Conservation (phyloP, 805 yeast species). For the Starmerella floricola region DNA sequence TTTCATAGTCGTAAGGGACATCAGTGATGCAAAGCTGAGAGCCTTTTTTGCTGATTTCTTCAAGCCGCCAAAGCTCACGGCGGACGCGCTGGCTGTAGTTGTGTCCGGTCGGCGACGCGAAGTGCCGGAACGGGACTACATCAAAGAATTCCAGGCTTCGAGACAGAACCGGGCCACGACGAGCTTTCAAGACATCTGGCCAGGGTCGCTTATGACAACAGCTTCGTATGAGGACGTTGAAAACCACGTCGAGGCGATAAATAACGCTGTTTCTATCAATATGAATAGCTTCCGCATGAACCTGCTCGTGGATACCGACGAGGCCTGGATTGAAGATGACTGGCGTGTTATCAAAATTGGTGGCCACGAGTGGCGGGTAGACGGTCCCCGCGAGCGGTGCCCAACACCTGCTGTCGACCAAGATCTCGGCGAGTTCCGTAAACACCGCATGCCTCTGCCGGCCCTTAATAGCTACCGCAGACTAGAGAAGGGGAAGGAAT, state of each 20-base stretch:
- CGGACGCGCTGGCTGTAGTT: conserved; percentile 19
- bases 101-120: conserved; percentile 22
- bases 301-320: conserved; percentile 25
- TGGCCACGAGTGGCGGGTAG: conserved; percentile 23
- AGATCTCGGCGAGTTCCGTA: conserved; percentile 20
- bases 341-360: conserved; percentile 25
- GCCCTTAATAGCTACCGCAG: conserved; percentile 25
- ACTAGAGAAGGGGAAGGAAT: conserved; percentile 25
- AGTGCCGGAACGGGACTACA: conserved; percentile 12
- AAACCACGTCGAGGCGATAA: conserved; percentile 17
- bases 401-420: conserved; percentile 27
- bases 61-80: conserved; percentile 11
- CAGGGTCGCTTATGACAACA: conserved; percentile 25
- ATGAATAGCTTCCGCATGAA: conserved; percentile 28
- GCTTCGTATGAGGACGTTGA: conserved; percentile 23
- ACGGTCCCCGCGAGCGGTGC: conserved; percentile 27
- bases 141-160: conserved; percentile 5
- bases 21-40: conserved; percentile 19
- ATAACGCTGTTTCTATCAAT: conserved; percentile 17
- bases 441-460: conserved; percentile 25
- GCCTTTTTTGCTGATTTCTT: conserved; percentile 13
- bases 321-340: conserved; percentile 29
- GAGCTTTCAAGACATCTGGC: conserved; percentile 27
- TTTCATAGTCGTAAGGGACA: conserved; percentile 21
- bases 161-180: conserved; percentile 13